Evolutionary conservation across 2,329 filamentous ascomycete species (phyloP).

Genomic region (Ascochyta pisi): DNA sequence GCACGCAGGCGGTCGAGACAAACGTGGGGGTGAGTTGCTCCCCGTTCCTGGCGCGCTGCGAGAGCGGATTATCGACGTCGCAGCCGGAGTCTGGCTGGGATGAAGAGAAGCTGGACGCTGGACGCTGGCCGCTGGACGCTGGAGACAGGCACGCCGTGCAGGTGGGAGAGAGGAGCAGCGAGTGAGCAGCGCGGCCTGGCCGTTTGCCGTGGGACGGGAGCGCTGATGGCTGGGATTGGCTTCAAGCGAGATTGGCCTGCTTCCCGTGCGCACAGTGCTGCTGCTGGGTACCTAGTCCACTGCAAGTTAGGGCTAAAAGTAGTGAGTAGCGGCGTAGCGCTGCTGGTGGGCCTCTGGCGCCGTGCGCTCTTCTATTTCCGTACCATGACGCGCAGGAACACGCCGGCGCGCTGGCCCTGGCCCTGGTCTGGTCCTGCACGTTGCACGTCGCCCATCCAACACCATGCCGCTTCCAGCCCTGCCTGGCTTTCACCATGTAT

Average conservation of each 20-base stretch:
- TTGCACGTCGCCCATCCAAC: conserved; percentile 4
- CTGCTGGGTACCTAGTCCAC: too few relatives aligned
- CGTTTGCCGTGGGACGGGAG: conserved; percentile 14
- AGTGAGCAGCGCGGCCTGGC: conserved; percentile 9
- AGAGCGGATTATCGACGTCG: conserved; percentile 37
- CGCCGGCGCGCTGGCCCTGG: not conserved
- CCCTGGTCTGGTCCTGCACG: too few relatives aligned
- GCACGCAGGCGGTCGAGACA: conserved; percentile 1
- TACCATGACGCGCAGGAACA: conserved; percentile 12
- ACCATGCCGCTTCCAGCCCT: conserved; percentile 13
- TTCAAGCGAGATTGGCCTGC: conserved; percentile 24
- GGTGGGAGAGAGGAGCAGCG: conserved; percentile 16
- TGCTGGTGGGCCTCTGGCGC: not conserved
- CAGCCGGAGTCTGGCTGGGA: conserved; percentile 36
- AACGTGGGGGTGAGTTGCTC: not conserved
- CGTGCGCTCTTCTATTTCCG: conserved; percentile 14
- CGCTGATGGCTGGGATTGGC: conserved; percentile 22
- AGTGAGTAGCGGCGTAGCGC: too few relatives aligned
- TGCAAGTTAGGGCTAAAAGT: too few relatives aligned
- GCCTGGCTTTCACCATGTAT: conserved; percentile 11
- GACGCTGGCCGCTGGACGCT: not conserved
- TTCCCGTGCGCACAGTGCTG: not conserved
- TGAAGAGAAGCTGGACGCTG: conserved; percentile 3
- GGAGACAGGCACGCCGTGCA: conserved; percentile 19
- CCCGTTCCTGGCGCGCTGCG: conserved; percentile 6